Conservation (phyloP, 2,329 filamentous ascomycete genomes). For the Curvularia lunata region DNA sequence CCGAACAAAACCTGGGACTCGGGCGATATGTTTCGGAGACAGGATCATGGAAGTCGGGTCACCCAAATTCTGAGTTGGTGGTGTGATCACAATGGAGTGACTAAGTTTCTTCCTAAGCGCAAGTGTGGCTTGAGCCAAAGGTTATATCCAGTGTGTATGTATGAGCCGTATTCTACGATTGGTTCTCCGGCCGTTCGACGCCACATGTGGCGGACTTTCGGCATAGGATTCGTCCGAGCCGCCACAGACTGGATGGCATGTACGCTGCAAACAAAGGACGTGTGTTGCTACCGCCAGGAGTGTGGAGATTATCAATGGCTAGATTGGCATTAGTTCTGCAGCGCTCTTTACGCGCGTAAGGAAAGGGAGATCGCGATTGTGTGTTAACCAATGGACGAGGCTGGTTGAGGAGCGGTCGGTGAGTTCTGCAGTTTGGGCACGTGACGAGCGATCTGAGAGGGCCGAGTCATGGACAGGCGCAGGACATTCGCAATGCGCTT, state of each 20-base stretch:
- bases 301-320: constrained; percentile 14
- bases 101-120: neutral
- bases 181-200: neutral
- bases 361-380: neutral
- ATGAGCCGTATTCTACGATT: neutral
- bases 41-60: neutral
- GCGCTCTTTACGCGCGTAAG: neutral
- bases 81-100: neutral
- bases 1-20: neutral
- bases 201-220: neutral
- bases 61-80: neutral
- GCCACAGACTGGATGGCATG: neutral
- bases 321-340: constrained; percentile 3
- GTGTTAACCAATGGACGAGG: neutral
- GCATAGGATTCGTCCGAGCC: neutral
- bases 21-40: neutral
- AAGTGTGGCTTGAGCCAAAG: neutral
- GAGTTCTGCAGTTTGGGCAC: neutral
- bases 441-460: neutral
- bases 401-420: constrained; percentile 1
- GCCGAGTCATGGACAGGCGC: neutral
- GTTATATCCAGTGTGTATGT: neutral
- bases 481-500: neutral
- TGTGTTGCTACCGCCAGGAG: neutral
- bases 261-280: neutral